Evolutionary conservation across 306 rosid genomes (phyloP).

Genomic region (Ochetophila trinervis): DNA sequence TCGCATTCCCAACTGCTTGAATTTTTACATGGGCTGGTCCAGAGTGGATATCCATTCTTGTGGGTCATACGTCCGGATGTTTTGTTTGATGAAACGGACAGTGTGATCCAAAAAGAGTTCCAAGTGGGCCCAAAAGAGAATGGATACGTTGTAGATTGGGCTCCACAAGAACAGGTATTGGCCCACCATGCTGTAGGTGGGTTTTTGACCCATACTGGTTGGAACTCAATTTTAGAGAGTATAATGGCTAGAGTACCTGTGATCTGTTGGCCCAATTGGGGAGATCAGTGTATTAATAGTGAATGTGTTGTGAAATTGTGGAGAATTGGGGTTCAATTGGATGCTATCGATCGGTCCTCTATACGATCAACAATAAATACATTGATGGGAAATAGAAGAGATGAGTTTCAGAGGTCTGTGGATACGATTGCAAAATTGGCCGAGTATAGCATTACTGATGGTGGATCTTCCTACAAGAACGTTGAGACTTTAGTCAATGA

Average conservation of each 20-base stretch:
- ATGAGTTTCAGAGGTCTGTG: not conserved
- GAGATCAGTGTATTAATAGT: conserved; percentile 22
- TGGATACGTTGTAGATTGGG: conserved; percentile 32
- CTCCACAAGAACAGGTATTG: conserved; percentile 31
- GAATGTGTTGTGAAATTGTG: conserved; percentile 24
- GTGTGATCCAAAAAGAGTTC: not conserved
- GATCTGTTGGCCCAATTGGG: conserved; percentile 33
- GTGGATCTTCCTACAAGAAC: not conserved
- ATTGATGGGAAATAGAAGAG: conserved; percentile 17
- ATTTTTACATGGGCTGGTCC: conserved; percentile 16
- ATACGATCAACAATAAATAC: conserved; percentile 27
- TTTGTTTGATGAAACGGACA: not conserved
- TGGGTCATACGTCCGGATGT: conserved; percentile 5
- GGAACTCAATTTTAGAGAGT: conserved; percentile 42
- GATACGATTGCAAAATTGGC: not conserved
- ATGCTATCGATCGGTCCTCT: conserved; percentile 7
- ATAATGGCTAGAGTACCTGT: conserved; percentile 23
- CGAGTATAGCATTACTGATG: not conserved
- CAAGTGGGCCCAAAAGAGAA: conserved; percentile 13
- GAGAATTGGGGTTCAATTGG: conserved; percentile 20
- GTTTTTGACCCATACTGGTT: not conserved
- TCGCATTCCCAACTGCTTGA: not conserved
- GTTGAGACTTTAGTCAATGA: not conserved
- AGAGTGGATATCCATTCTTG: not conserved
- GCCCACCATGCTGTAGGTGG: conserved; percentile 24